Conservation (phyloP, 768 basidiomycete genomes). For the Mycena maculata region DNA sequence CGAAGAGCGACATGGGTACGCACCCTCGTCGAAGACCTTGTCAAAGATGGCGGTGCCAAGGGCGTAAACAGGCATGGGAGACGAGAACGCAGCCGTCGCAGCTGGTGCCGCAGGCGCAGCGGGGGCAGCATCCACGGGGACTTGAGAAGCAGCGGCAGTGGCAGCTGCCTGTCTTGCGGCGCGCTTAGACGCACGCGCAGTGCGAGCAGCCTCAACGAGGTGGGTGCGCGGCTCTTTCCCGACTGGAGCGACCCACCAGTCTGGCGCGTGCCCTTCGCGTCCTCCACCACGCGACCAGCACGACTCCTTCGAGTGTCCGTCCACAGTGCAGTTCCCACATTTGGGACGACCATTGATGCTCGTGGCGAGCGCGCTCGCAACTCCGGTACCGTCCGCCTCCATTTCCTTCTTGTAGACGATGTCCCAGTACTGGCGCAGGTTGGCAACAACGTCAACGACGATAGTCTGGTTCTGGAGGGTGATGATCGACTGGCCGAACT, state of each 20-base stretch:
- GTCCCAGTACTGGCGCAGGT: background rate
- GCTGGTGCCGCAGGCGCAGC: no score
- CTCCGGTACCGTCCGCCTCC: background rate
- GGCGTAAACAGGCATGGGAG: background rate
- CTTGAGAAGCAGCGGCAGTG: background rate
- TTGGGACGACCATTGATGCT: background rate
- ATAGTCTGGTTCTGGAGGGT: background rate
- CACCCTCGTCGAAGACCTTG: background rate
- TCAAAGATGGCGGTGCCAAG: background rate
- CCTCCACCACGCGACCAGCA: slow-evolving; percentile 18
- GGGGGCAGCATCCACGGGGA: background rate
- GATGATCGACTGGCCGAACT: background rate
- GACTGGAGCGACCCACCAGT: background rate
- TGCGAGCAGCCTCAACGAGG: background rate
- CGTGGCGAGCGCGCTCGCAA: background rate
- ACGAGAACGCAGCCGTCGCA: background rate
- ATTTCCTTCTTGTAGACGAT: background rate
- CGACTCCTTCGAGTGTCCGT: background rate
- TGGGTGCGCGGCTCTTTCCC: background rate
- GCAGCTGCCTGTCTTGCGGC: background rate
- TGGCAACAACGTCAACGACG: background rate
- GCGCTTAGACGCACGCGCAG: background rate
- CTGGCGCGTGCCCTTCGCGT: slow-evolving; percentile 2
- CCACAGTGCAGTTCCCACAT: background rate
- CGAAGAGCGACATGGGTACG: background rate